Percentiles rank a stretch among this genome's conserved stretches.
phyloP scores from a whole-genome alignment of 176 grass and related monocot species.

The Musa beccarii region DNA sequence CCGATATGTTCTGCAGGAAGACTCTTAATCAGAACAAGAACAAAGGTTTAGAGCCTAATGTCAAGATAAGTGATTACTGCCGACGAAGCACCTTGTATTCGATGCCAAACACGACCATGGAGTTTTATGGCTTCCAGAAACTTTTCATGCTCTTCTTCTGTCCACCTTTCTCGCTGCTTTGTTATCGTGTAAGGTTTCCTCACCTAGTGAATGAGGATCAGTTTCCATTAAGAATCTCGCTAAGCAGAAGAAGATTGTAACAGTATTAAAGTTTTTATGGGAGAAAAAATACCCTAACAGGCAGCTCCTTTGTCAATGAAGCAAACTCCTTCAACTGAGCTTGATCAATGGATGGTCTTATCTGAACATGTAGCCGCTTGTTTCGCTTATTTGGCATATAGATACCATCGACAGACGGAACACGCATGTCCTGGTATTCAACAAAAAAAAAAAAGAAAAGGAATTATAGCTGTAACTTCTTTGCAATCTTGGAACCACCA shows the following conservation, averaged over 20 bases:
- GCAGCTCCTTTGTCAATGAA: background rate
- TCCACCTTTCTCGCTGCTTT: constrained; percentile 91
- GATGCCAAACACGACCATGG: constrained; percentile 75
- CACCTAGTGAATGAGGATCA: constrained; percentile 23
- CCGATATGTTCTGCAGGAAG: constrained; percentile 84
- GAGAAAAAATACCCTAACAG: constrained; percentile 5
- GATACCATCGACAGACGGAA: background rate
- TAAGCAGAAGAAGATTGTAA: background rate
- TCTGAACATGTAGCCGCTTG: background rate
- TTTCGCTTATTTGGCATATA: background rate
- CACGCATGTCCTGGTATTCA: background rate
- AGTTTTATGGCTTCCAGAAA: constrained; percentile 79
- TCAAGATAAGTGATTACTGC: background rate
- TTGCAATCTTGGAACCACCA: background rate
- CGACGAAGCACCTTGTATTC: constrained; percentile 61
- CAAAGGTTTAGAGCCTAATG: background rate
- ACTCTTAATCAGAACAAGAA: constrained; percentile 32
- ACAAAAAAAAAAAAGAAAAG: background rate
- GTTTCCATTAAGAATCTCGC: constrained; percentile 5
- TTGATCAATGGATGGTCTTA: background rate
- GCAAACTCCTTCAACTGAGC: background rate
- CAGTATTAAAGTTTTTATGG: background rate
- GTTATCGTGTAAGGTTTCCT: constrained; percentile 85
- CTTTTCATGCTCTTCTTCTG: constrained; percentile 73
- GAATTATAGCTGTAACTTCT: background rate